phyloP scores from a whole-genome alignment of 441 rosid species.

The Erodium moschatum region DNA sequence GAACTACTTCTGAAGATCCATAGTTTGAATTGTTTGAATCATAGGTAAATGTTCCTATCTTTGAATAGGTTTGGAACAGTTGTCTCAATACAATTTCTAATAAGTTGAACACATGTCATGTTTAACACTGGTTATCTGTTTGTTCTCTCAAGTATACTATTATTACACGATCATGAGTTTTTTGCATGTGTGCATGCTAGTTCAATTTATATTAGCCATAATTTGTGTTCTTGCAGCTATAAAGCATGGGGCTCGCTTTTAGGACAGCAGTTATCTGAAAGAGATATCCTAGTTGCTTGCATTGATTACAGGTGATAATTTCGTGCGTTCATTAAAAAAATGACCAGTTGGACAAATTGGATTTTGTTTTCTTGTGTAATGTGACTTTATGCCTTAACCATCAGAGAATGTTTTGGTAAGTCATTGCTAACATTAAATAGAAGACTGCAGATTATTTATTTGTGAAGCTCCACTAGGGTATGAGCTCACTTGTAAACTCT shows the following conservation, averaged over 20 bases:
- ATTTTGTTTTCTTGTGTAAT: neutral
- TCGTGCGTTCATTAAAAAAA: neutral
- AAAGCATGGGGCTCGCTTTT: constrained; percentile 1
- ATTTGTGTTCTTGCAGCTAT: neutral
- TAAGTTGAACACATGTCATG: neutral
- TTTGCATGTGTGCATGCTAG: neutral
- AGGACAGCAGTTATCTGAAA: constrained; percentile 2
- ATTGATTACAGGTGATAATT: constrained; percentile 3
- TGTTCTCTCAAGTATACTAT: neutral
- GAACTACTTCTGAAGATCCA: neutral
- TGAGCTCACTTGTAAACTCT: too few species aligned
- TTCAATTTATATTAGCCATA: neutral
- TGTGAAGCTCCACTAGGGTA: too few species aligned
- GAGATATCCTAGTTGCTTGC: constrained; percentile 3
- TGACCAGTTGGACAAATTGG: neutral
- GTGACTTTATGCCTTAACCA: neutral
- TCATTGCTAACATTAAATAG: neutral
- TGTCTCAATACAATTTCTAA: neutral
- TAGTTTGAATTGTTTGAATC: neutral
- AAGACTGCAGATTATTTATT: neutral
- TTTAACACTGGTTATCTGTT: neutral
- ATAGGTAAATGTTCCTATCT: neutral
- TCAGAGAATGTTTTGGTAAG: neutral
- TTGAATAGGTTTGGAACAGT: neutral
- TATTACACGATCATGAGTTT: neutral